Evolutionary conservation across 306 rosid genomes (phyloP).

Genomic region (Carpinus fangiana): DNA sequence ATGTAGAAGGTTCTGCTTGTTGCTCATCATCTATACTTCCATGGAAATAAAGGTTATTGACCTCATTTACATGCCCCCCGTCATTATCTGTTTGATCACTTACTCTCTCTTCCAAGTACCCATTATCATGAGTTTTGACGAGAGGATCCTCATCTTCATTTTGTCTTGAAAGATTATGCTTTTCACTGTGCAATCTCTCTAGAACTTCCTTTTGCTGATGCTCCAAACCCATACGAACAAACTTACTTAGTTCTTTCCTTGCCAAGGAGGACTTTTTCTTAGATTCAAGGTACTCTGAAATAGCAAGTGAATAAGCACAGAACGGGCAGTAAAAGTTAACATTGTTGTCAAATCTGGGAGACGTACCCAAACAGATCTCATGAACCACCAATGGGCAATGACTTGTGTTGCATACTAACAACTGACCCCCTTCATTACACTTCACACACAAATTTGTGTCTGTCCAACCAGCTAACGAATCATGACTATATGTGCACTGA

Average conservation of each 20-base stretch:
- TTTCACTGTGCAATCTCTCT: conserved; percentile 33
- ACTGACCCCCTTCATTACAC: conserved; percentile 56
- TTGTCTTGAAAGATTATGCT: conserved; percentile 18
- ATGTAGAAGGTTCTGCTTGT: conserved; percentile 22
- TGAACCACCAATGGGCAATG: conserved; percentile 67
- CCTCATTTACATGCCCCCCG: conserved; percentile 35
- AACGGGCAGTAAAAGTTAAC: conserved; percentile 68
- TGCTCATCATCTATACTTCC: conserved; percentile 25
- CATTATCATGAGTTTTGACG: conserved; percentile 30
- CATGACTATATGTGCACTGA: conserved; percentile 31
- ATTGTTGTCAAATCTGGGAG: conserved; percentile 35
- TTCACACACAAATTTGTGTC: conserved; percentile 45
- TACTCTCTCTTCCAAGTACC: conserved; percentile 29
- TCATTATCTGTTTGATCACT: conserved; percentile 31
- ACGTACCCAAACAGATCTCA: conserved; percentile 53
- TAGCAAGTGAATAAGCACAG: conserved; percentile 56
- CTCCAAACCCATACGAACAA: conserved; percentile 35
- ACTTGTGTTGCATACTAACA: conserved; percentile 52
- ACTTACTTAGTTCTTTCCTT: conserved; percentile 44
- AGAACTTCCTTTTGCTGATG: conserved; percentile 20
- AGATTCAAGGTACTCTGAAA: conserved; percentile 59
- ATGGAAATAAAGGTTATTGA: conserved; percentile 20
- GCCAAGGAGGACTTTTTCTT: conserved; percentile 54
- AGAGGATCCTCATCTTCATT: conserved; percentile 30
- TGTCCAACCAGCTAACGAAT: conserved; percentile 25